phyloP scores from a whole-genome alignment of 1,139 yeast species.

The Saccharomycopsis hybrid region DNA sequence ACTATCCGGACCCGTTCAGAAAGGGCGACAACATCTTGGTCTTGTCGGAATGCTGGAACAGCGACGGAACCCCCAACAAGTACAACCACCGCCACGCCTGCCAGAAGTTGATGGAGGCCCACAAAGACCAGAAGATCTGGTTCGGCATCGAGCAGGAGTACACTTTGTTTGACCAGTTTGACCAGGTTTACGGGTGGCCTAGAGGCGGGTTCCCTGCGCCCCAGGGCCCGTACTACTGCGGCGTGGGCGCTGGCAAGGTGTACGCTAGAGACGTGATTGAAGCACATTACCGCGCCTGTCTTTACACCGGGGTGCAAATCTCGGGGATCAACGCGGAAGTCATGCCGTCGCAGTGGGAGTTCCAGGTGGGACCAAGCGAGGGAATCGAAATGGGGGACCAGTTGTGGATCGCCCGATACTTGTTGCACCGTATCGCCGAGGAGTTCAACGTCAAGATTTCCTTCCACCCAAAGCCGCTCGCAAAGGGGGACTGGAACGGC shows the following conservation, averaged over 20 bases:
- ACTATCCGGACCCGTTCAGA: slow-evolving; percentile 95
- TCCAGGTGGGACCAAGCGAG: slow-evolving; percentile 97
- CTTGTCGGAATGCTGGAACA: slow-evolving; percentile 94
- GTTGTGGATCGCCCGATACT: slow-evolving; percentile 92
- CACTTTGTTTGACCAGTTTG: slow-evolving; percentile 88
- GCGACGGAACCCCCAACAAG: slow-evolving; percentile 98
- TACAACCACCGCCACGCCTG: slow-evolving; percentile 97
- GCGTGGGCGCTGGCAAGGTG: slow-evolving; percentile 99
- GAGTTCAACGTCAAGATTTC: slow-evolving; percentile 98
- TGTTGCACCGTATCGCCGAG: slow-evolving; percentile 92
- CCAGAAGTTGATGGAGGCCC: slow-evolving; percentile 93
- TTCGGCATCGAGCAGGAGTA: slow-evolving; percentile 99
- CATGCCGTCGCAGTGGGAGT: slow-evolving; percentile 99
- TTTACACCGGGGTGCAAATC: slow-evolving; percentile 81
- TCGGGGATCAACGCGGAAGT: slow-evolving; percentile 99
- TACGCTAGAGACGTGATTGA: slow-evolving; percentile 97
- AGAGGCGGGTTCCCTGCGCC: slow-evolving; percentile 99
- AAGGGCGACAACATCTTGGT: slow-evolving; percentile 95
- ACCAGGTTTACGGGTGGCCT: slow-evolving; percentile 97
- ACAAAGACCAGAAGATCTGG: slow-evolving; percentile 82
- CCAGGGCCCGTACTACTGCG: slow-evolving; percentile 99
- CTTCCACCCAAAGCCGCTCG: slow-evolving; percentile 97
- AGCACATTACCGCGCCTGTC: slow-evolving; percentile 98
- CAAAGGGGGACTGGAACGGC: slow-evolving; percentile 99
- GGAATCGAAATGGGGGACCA: slow-evolving; percentile 97